These are phyloP conservation scores for Neonectria sp. DNA, from an alignment of 2,329 filamentous ascomycete species.

Conservation along the genomic window DNA sequence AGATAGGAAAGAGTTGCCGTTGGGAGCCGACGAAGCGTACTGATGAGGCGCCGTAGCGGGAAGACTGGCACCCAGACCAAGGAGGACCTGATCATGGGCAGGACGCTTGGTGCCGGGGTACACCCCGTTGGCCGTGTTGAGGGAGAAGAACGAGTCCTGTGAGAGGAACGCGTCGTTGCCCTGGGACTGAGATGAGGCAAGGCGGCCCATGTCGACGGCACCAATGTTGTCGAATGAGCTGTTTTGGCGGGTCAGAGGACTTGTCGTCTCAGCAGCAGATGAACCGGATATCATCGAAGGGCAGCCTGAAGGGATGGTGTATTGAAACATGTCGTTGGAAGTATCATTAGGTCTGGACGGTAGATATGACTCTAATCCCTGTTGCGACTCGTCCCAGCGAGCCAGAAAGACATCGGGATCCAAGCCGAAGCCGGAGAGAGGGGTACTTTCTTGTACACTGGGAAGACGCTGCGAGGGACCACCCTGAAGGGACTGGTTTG, in stretches of 20 bases:
- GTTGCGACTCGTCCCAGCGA: conserved; percentile 39
- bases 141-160: conserved; percentile 42
- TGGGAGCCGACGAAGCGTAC: conserved; percentile 49
- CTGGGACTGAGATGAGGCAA: conserved; percentile 57
- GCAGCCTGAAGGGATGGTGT: conserved; percentile 54
- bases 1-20: conserved; percentile 48
- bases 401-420: conserved; percentile 58
- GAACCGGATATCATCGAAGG: conserved; percentile 61
- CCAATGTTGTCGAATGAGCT: conserved; percentile 55
- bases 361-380: conserved; percentile 44
- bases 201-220: conserved; percentile 55
- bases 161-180: conserved; percentile 28
- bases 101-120: conserved; percentile 49
- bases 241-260: conserved; percentile 60
- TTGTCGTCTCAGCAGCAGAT: conserved; percentile 55
- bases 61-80: conserved; percentile 59
- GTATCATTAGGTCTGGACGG: conserved; percentile 44
- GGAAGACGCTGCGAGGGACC: conserved; percentile 49
- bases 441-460: conserved; percentile 54
- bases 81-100: conserved; percentile 49
- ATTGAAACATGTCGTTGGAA: conserved; percentile 43
- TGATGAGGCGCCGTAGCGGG: conserved; percentile 41
- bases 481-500: conserved; percentile 44
- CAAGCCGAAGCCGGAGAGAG: conserved; percentile 53
- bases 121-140: conserved; percentile 35